Conservation (phyloP, 192 early-diverging fungal genomes). For the Helicostylum pulchrum region DNA sequence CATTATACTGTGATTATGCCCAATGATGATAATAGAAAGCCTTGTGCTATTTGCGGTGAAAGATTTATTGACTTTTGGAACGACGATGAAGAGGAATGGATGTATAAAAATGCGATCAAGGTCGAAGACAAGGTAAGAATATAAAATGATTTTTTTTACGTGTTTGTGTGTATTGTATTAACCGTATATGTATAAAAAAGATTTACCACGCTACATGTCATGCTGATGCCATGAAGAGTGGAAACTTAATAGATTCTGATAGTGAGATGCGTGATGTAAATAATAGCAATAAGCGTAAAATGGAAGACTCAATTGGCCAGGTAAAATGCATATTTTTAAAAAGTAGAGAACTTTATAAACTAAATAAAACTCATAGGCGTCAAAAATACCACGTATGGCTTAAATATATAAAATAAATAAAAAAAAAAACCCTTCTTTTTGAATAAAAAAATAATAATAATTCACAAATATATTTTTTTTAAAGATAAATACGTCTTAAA, state of each 20-base stretch:
- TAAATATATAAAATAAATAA: not conserved
- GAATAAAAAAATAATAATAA: not conserved
- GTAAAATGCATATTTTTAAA: constrained; percentile 1
- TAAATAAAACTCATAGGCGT: no score
- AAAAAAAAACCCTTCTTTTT: no score
- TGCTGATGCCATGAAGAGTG: constrained; percentile 41
- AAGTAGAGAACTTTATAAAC: not conserved
- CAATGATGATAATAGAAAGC: constrained; percentile 41
- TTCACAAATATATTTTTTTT: constrained; percentile 25
- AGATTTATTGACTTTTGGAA: constrained; percentile 70
- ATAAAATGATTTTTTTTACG: constrained; percentile 13
- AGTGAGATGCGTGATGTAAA: constrained; percentile 14
- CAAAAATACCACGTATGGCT: not conserved
- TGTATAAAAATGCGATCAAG: constrained; percentile 63
- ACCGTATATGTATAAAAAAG: constrained; percentile 18
- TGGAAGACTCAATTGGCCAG: constrained; percentile 5
- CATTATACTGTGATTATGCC: constrained; percentile 46
- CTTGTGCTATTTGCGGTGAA: constrained; percentile 76
- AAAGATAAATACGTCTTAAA: constrained; percentile 78
- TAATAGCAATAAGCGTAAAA: constrained; percentile 14
- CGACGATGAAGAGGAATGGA: constrained; percentile 76
- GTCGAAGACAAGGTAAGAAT: constrained; percentile 53
- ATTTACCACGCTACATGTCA: constrained; percentile 62
- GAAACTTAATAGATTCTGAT: constrained; percentile 4
- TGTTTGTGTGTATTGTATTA: not conserved